Conservation (phyloP, 208 protist genomes). For the Sergeia podlipaevii region DNA sequence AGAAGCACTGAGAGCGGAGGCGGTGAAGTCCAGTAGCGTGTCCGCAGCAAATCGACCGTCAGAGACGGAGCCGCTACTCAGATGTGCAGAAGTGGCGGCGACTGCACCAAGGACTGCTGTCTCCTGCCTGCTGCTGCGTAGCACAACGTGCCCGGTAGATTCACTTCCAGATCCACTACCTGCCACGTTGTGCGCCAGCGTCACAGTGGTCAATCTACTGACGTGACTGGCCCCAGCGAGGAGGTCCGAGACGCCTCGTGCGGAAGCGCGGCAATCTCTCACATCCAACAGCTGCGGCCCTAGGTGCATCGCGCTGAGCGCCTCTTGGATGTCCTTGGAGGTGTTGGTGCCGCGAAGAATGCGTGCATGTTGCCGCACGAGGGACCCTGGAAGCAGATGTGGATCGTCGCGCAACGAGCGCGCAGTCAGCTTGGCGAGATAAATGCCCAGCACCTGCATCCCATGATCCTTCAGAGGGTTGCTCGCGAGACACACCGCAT, state of each 20-base stretch:
- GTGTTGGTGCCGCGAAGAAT: neutral
- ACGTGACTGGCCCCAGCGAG: slow-evolving; percentile 56
- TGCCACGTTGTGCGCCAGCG: slow-evolving; percentile 41
- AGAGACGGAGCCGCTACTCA: neutral
- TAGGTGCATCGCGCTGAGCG: slow-evolving; percentile 22
- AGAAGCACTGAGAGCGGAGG: slow-evolving; percentile 18
- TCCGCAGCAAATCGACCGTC: too few species aligned
- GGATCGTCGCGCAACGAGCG: slow-evolving; percentile 21
- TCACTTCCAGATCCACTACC: slow-evolving; percentile 16
- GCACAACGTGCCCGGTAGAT: slow-evolving; percentile 13
- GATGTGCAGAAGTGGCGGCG: neutral
- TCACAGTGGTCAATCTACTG: slow-evolving; percentile 35
- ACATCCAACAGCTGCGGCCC: slow-evolving; percentile 55
- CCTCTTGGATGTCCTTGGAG: neutral
- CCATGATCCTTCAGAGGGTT: slow-evolving; percentile 77
- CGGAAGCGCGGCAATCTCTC: slow-evolving; percentile 44
- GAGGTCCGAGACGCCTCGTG: slow-evolving; percentile 60
- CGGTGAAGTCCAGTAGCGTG: neutral
- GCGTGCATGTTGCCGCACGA: slow-evolving; percentile 11
- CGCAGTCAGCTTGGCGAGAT: slow-evolving; percentile 52
- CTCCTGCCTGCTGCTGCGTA: neutral
- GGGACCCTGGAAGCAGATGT: slow-evolving; percentile 25
- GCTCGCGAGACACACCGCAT: slow-evolving; percentile 43
- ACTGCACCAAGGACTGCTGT: too few species aligned
- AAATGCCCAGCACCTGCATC: slow-evolving; percentile 70